Base-by-base conservation (phyloP, 352 stramenopile genomes). In the Phytopythium oedochilum region DNA sequence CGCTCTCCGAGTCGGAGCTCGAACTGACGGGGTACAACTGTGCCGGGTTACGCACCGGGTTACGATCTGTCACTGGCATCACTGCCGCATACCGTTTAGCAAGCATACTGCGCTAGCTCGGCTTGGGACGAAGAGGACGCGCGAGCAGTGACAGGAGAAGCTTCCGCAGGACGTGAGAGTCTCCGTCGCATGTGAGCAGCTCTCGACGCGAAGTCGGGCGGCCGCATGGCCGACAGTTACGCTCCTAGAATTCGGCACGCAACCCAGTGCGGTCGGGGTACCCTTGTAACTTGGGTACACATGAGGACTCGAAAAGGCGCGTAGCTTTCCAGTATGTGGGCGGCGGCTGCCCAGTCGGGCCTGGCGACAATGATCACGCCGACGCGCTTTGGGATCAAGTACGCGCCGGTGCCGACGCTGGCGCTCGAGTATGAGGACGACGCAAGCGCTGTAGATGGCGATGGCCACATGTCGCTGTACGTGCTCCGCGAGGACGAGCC, bases 381-480 rank as follows among this genome's bases (percentile, higher is more conserved):
- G 43, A 92, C 70, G 23, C 75, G 84, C 50, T 86, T 94, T 45
- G 84, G 84, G 0, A 74, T 94, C 70, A 94, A 94, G 74, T 94
- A 83, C 62, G 68, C 70, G 52, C 84, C 84, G 10, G 73, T 91
- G 42, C 82, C 84, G 51, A 94, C 84, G 32, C 64, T 94, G 1
- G 78, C 84, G 29, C 71, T 94, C 35, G 84, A 94, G 65, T 94
- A 94, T 45, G 82, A 94, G 46, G 79, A 88, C 43, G 71, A 87
- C 58, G 35, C 78, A 8, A 60, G 55, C 23, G 51, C 49, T 14
- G 53, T 74, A 23, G 66, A 77, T 29, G 74, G 82, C 57, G 62
- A 57, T 26, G 66, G 50, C 23, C 35, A 53, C 17, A 66, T 61
- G 10, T 92, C 81, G 47, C 63, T 89, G 48, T 89, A 86, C 43